Conservation (phyloP, 257 asterid species). For the Solanum etuberosum region DNA sequence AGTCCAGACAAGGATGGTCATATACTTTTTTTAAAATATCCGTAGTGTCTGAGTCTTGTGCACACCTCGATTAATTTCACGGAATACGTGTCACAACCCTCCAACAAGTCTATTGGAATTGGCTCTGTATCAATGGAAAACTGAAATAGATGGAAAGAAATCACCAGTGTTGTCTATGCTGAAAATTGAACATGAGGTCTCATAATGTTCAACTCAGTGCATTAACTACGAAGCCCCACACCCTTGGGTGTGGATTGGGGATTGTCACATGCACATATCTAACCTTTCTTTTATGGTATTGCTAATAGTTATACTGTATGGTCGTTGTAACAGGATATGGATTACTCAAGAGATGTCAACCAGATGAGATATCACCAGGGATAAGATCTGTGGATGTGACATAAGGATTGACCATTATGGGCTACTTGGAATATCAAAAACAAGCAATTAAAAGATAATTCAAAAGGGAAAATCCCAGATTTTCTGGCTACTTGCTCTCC, state of each 20-base stretch:
- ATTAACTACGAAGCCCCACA: too few species aligned
- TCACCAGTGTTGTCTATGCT: neutral
- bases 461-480: conserved; percentile 32
- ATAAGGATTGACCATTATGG: conserved; percentile 18
- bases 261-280: neutral
- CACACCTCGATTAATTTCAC: neutral
- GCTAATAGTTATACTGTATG: conserved; percentile 4
- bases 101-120: too few species aligned
- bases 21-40: neutral
- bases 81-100: neutral
- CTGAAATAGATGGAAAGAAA: too few species aligned
- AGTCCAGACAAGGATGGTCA: neutral
- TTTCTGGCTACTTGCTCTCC: conserved; percentile 25
- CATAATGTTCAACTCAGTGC: neutral
- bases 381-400: conserved; percentile 62
- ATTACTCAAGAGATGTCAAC: conserved; percentile 44
- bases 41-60: too few species aligned
- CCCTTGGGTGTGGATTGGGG: neutral
- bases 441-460: neutral
- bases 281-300: neutral
- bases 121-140: too few species aligned
- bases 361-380: conserved; percentile 51
- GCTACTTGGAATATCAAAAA: conserved; percentile 11
- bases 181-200: neutral
- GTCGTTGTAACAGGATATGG: conserved; percentile 50